Percentiles rank a stretch among this genome's conserved stretches.
Conservation (phyloP, 139 green algal genomes). For the Yamagishiella unicocca region DNA sequence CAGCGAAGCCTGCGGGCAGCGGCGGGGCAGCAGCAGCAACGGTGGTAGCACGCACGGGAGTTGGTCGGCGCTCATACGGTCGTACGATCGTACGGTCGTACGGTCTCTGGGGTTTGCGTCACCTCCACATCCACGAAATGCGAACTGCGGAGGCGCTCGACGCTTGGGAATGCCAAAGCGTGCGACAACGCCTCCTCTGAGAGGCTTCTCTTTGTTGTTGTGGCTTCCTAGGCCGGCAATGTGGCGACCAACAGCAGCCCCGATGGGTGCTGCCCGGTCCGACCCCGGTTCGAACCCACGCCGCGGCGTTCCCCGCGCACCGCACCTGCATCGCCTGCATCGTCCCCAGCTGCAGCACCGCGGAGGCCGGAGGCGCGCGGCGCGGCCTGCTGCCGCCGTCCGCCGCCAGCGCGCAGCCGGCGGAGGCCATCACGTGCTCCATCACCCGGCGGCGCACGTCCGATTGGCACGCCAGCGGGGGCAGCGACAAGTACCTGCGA, state of each 20-base stretch:
- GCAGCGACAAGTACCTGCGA: constrained; percentile 42
- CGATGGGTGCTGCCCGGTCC: too few relatives aligned
- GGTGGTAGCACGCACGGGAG: too few relatives aligned
- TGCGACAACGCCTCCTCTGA: too few relatives aligned
- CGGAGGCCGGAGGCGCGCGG: not conserved
- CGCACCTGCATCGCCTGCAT: constrained; percentile 36
- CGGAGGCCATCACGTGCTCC: not conserved
- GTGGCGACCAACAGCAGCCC: too few relatives aligned
- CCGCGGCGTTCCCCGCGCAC: not conserved
- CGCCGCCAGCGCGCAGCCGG: not conserved
- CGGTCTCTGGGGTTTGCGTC: too few relatives aligned
- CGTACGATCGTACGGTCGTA: too few relatives aligned
- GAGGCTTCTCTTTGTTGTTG: too few relatives aligned
- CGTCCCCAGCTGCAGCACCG: constrained; percentile 35
- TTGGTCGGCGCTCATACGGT: too few relatives aligned
- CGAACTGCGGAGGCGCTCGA: too few relatives aligned
- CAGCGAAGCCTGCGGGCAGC: constrained; percentile 15
- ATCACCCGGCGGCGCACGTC: not conserved
- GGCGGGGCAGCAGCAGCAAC: not conserved
- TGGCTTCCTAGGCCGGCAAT: too few relatives aligned
- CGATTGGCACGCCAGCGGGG: not conserved
- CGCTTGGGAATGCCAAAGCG: too few relatives aligned
- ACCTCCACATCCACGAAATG: too few relatives aligned
- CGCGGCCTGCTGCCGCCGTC: not conserved
- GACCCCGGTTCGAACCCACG: not conserved